Evolutionary conservation across 2,329 filamentous ascomycete genomes (phyloP).

Genomic region (Cryphonectria parasitica): DNA sequence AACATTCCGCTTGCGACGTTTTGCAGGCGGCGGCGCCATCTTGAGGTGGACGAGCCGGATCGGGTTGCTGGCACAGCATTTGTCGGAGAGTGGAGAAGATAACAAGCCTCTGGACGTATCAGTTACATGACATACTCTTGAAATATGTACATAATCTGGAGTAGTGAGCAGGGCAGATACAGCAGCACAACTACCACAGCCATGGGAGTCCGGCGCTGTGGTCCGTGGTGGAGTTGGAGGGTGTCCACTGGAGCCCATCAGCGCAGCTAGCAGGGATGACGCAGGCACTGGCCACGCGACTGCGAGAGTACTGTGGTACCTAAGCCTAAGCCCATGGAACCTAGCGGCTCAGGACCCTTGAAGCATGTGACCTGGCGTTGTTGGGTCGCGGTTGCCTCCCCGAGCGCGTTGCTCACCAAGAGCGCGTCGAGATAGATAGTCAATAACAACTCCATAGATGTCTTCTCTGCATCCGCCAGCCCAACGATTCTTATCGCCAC

Average conservation of each 20-base stretch:
- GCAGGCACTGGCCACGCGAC: not conserved
- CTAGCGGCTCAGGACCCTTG: not conserved
- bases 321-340: not conserved
- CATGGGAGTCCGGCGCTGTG: not conserved
- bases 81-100: constrained; percentile 6
- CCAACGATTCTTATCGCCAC: constrained; percentile 2
- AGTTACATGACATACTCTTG: not conserved
- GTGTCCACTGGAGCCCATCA: not conserved
- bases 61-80: constrained; percentile 23
- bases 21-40: constrained; percentile 63
- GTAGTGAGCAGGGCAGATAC: not conserved
- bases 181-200: not conserved
- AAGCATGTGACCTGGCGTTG: constrained; percentile 20
- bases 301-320: too few relatives aligned
- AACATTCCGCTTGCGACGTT: constrained; percentile 62
- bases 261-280: constrained; percentile 10
- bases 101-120: not conserved
- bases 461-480: not conserved
- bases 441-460: constrained; percentile 5
- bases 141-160: not conserved
- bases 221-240: constrained; percentile 9
- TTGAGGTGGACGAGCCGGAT: constrained; percentile 39
- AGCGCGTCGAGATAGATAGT: not conserved
- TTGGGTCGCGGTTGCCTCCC: constrained; percentile 5
- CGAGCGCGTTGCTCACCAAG: constrained; percentile 7